Conservation (phyloP, 768 basidiomycete species). For the Dentipellis sp. region DNA sequence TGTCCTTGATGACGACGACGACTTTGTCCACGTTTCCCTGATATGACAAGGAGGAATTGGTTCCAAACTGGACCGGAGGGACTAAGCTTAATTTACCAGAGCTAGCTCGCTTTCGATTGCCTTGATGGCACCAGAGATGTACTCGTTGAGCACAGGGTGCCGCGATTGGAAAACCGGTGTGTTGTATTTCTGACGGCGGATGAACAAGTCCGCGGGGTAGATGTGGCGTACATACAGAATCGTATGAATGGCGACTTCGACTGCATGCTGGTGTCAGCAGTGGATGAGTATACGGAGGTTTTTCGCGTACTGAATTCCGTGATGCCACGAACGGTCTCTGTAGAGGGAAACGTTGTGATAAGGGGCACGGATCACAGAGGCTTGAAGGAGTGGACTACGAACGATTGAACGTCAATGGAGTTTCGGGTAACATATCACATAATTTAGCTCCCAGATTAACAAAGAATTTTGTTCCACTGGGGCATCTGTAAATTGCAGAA, state of each 20-base stretch:
- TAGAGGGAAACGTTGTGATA: not conserved
- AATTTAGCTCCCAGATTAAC: not conserved
- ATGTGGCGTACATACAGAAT: slow-evolving; percentile 87
- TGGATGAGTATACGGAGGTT: not conserved
- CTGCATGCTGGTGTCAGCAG: slow-evolving; percentile 28
- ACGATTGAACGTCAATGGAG: slow-evolving; percentile 25
- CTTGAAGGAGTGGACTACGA: slow-evolving; percentile 6
- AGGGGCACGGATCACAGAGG: slow-evolving; percentile 17
- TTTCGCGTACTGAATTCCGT: slow-evolving; percentile 57
- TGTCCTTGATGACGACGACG: slow-evolving; percentile 77
- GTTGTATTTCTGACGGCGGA: slow-evolving; percentile 82
- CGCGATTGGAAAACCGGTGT: slow-evolving; percentile 89
- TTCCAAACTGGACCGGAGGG: not conserved
- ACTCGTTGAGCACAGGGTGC: slow-evolving; percentile 82
- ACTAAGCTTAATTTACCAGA: slow-evolving; percentile 30
- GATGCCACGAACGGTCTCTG: slow-evolving; percentile 53
- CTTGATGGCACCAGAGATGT: slow-evolving; percentile 81
- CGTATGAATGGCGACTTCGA: slow-evolving; percentile 89
- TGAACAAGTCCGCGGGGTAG: slow-evolving; percentile 84
- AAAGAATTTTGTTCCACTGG: not conserved
- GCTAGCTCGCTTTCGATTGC: slow-evolving; percentile 73
- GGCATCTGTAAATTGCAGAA: not conserved
- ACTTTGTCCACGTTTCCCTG: slow-evolving; percentile 78
- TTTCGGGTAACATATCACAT: slow-evolving; percentile 5
- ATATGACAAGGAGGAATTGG: not conserved